Conservation (phyloP, 352 stramenopile species). For the Phytophthora brassicae region DNA sequence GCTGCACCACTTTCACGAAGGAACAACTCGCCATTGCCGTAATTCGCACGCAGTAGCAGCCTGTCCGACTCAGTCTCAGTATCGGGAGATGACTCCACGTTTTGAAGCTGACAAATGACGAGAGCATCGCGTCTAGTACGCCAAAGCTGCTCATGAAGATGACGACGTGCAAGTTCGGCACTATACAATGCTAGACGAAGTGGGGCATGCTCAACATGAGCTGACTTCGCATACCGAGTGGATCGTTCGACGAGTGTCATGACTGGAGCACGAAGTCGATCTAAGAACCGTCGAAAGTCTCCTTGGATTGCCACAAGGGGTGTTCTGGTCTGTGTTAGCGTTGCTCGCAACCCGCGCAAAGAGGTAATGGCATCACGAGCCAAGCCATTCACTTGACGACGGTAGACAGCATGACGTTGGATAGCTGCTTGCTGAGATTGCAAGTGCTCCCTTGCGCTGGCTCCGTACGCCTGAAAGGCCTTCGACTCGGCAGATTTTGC, state of each 20-base stretch:
- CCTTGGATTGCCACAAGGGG: constrained; percentile 55
- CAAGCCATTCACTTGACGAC: constrained; percentile 49
- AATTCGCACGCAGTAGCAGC: constrained; percentile 54
- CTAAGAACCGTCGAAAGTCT: constrained; percentile 54
- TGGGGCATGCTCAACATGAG: constrained; percentile 55
- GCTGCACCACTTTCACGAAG: constrained; percentile 18
- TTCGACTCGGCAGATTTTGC: constrained; percentile 72
- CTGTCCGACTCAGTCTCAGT: constrained; percentile 4
- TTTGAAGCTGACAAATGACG: constrained; percentile 70
- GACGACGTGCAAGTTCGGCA: constrained; percentile 48
- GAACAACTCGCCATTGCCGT: constrained; percentile 56
- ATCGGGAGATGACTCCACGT: constrained; percentile 15
- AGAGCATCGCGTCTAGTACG: constrained; percentile 50
- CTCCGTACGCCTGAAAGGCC: constrained; percentile 70
- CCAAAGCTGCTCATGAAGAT: constrained; percentile 80
- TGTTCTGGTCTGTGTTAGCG: constrained; percentile 44
- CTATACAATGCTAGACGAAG: constrained; percentile 44
- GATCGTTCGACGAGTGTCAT: constrained; percentile 51
- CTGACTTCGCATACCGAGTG: constrained; percentile 45
- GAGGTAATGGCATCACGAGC: constrained; percentile 46
- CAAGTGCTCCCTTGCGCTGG: constrained; percentile 60
- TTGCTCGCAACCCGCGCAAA: constrained; percentile 38
- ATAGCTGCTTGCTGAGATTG: constrained; percentile 57
- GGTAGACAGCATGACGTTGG: constrained; percentile 54
- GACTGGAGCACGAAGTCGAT: constrained; percentile 52